These are phyloP conservation scores for Podosphaera xanthii DNA, from an alignment of 2,329 filamentous ascomycete genomes.

Conservation along the genomic window DNA sequence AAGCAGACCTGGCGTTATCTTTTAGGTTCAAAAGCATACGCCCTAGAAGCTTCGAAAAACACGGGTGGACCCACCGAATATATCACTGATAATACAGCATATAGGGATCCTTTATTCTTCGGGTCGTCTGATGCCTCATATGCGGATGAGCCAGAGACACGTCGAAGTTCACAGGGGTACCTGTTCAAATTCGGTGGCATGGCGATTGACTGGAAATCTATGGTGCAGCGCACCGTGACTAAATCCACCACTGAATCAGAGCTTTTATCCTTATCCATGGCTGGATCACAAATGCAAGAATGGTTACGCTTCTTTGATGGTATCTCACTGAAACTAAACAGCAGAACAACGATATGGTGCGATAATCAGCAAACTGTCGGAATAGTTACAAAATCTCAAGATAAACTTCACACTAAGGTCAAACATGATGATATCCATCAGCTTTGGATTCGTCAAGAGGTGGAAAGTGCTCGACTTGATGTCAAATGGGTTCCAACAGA, in stretches of 20 bases:
- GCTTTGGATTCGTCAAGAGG: background rate
- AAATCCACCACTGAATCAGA: background rate
- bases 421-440: background rate
- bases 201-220: background rate
- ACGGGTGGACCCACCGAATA: background rate
- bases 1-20: no score
- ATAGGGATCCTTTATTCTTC: background rate
- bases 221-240: no score
- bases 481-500: background rate
- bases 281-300: background rate
- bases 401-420: background rate
- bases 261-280: background rate
- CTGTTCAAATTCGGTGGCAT: background rate
- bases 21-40: background rate
- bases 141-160: no score
- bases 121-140: no score
- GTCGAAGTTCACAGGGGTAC: background rate
- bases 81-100: background rate
- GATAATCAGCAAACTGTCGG: constrained; percentile 1
- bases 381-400: background rate
- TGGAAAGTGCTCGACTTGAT: background rate
- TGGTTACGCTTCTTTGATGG: no score
- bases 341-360: background rate
- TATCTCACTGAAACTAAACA: background rate
- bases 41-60: background rate